Evolutionary conservation across 2,329 filamentous ascomycete genomes (phyloP).

Genomic region (Colletotrichum horii): DNA sequence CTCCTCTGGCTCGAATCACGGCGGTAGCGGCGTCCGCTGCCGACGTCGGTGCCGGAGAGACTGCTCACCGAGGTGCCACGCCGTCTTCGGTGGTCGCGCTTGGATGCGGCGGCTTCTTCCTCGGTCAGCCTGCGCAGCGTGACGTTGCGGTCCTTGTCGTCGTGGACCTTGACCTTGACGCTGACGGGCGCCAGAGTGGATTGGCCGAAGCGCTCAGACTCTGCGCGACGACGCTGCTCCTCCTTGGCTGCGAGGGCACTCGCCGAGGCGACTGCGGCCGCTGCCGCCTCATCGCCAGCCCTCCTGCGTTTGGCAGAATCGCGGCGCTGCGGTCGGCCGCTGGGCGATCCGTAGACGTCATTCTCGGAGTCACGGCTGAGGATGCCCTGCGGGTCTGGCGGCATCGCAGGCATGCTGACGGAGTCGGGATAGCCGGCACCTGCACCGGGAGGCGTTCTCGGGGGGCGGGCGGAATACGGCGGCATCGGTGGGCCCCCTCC

Average conservation of each 20-base stretch:
- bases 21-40: constrained; percentile 57
- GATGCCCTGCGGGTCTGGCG: constrained; percentile 50
- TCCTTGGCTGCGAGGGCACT: constrained; percentile 54
- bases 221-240: constrained; percentile 38
- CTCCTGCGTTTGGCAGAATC: constrained; percentile 51
- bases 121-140: constrained; percentile 67
- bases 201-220: constrained; percentile 44
- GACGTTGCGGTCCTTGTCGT: constrained; percentile 65
- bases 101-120: constrained; percentile 56
- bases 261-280: constrained; percentile 52
- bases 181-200: constrained; percentile 55
- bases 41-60: constrained; percentile 61
- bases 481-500: constrained; percentile 41
- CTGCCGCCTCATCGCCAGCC: constrained; percentile 51
- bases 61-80: constrained; percentile 57
- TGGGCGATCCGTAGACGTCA: constrained; percentile 47
- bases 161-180: constrained; percentile 65
- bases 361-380: constrained; percentile 45
- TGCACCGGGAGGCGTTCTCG: constrained; percentile 43
- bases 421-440: constrained; percentile 28
- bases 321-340: constrained; percentile 44
- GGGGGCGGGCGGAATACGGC: constrained; percentile 32
- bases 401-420: constrained; percentile 52
- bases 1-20: constrained; percentile 55
- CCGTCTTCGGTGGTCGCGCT: constrained; percentile 41